These are phyloP conservation scores for Fusarium tupiense DNA, from an alignment of 2,329 filamentous ascomycete species.

Conservation along the genomic window DNA sequence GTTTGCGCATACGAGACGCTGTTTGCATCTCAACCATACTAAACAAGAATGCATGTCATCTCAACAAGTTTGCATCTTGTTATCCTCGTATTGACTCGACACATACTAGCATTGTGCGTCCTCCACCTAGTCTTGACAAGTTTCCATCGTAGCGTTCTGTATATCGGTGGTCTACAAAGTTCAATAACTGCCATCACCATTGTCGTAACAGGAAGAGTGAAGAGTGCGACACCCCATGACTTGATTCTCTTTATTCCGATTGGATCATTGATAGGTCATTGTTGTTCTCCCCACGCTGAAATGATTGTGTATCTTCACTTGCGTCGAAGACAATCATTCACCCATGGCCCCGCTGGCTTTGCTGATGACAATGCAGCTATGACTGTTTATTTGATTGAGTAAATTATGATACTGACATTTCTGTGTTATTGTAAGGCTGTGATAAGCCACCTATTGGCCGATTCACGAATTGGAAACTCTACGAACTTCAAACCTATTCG, in stretches of 20 bases:
- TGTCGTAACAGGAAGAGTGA: neutral
- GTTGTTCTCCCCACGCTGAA: conserved; percentile 1
- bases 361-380: neutral
- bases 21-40: neutral
- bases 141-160: neutral
- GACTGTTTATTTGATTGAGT: neutral
- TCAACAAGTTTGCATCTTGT: neutral
- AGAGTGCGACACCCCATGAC: neutral
- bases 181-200: neutral
- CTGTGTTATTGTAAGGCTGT: neutral
- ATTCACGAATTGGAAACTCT: neutral
- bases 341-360: neutral
- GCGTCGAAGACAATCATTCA: neutral
- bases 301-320: conserved; percentile 14
- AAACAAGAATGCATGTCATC: neutral
- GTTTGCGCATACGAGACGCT: neutral
- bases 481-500: neutral
- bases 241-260: neutral
- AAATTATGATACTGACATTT: neutral
- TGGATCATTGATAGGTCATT: neutral
- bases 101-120: neutral
- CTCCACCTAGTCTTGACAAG: neutral
- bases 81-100: neutral
- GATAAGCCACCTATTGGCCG: neutral
- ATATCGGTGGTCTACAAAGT: neutral